phyloP scores from a whole-genome alignment of 495 filamentous ascomycete species.

The Lepraria neglecta region DNA sequence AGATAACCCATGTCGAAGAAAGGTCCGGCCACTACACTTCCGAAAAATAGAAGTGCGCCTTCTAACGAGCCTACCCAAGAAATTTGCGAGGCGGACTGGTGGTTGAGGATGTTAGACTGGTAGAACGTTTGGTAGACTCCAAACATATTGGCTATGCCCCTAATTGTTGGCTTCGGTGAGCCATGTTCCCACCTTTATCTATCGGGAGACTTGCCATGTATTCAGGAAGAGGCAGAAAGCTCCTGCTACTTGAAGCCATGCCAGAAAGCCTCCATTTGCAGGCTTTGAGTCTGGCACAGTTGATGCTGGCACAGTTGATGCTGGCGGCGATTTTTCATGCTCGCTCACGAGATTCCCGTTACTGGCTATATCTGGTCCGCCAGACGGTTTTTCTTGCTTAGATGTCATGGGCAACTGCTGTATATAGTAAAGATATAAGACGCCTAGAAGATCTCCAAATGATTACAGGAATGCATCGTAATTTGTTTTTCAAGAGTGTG shows the following conservation, averaged over 20 bases:
- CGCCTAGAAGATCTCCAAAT: no score
- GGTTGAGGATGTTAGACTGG: slow-evolving; percentile 44
- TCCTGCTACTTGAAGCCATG: slow-evolving; percentile 51
- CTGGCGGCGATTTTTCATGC: no score
- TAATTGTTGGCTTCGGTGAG: neutral
- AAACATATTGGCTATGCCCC: slow-evolving; percentile 42
- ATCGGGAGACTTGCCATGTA: slow-evolving; percentile 52
- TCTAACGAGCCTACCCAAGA: slow-evolving; percentile 48
- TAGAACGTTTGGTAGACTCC: slow-evolving; percentile 47
- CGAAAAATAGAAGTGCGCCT: slow-evolving; percentile 38
- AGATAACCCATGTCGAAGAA: slow-evolving; percentile 43
- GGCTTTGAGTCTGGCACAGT: no score
- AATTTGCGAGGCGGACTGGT: slow-evolving; percentile 54
- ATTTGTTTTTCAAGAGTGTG: no score
- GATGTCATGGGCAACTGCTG: no score
- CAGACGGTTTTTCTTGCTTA: no score
- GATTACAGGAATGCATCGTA: no score
- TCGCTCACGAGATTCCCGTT: no score
- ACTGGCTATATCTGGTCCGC: no score
- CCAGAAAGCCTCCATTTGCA: slow-evolving; percentile 34
- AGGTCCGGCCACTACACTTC: slow-evolving; percentile 39
- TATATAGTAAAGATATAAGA: no score
- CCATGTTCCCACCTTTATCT: neutral
- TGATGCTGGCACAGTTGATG: no score
- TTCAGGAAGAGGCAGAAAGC: slow-evolving; percentile 55